Evolutionary conservation across 495 filamentous ascomycete species (phyloP), one percentile per base, ranked within the genome.

Genomic region (Xylaria longipes): DNA sequence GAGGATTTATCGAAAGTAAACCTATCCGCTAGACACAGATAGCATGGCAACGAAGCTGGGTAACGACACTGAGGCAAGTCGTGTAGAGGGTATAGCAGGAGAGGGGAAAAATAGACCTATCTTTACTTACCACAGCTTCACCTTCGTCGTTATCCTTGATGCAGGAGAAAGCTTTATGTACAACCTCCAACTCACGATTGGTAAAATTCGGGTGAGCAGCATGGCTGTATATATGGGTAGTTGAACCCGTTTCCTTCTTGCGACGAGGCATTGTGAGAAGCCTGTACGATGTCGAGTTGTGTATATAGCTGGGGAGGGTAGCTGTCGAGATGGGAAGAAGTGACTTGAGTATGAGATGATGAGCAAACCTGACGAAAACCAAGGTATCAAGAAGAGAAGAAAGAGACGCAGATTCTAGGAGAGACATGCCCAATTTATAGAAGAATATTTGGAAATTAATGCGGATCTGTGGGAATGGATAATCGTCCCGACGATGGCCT

Each of bases 401-500:
- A 37, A 60, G 31, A 37, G 31, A 60, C 2, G 12, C 0, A 17
- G 4, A 31, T 5, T 7, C 5, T 56, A 4, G 27, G 52, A 11
- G 52, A 56, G 14, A 56, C 12, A 60, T 35, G 54, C 27, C 20
- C 29, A 35, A 35, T 52, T n/a, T 35, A 37, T n/a, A 60, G 31
- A 12, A 60, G 33, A 37, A 60, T 58, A 37, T 37, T 60, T 33
- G 31, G 11, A 22, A 60, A 35, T 11, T 58, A 12, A 15, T 17
- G 6, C 5, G 6, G n/a, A 3, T 65, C 12, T 22, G 64, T 66
- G 29, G 43, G 64, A 48, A 50, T 52, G 12, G 45, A 33, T 39
- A 66, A 50, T 65, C 15, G 64, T 39, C 45, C n/a, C 4, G 45
- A 17, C 64, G 29, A 66, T 39, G 29, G 20, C 62, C 11, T 46